phyloP scores from a whole-genome alignment of 768 basidiomycete species.

The Auricularia sp. region DNA sequence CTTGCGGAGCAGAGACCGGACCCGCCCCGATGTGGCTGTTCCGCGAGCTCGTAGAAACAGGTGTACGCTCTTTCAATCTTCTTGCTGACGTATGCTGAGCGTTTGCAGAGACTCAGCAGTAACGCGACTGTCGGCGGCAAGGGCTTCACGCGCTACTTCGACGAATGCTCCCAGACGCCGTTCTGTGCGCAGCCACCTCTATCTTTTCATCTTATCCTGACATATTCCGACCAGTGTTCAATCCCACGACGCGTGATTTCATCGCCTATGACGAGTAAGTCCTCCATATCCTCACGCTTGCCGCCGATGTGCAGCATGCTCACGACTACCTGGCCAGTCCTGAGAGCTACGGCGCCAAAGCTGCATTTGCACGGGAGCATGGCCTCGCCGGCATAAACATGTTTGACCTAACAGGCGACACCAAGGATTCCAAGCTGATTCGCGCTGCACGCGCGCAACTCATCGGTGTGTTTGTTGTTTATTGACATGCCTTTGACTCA shows the following conservation, averaged over 20 bases:
- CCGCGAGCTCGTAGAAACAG: background rate
- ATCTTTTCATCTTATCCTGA: background rate
- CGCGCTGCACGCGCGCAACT: background rate
- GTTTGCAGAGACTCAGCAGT: background rate
- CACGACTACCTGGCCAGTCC: background rate
- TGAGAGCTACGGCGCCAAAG: background rate
- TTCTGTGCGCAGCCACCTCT: background rate
- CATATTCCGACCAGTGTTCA: background rate
- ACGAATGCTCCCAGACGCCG: background rate
- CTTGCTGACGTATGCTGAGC: background rate
- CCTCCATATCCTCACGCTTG: background rate
- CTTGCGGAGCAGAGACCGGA: background rate
- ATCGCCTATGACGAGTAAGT: slow-evolving; percentile 1
- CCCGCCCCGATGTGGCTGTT: background rate
- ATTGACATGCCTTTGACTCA: no score
- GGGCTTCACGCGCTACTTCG: background rate
- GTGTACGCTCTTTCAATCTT: background rate
- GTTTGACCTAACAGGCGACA: background rate
- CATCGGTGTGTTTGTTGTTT: background rate
- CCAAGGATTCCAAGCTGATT: background rate
- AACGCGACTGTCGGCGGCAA: background rate
- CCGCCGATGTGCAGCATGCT: background rate
- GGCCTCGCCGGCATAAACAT: background rate
- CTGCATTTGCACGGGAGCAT: background rate
- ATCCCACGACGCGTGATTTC: background rate